Evolutionary conservation across 1,284 basidiomycete species (phyloP).

Genomic region (Ganoderma lingzhi): DNA sequence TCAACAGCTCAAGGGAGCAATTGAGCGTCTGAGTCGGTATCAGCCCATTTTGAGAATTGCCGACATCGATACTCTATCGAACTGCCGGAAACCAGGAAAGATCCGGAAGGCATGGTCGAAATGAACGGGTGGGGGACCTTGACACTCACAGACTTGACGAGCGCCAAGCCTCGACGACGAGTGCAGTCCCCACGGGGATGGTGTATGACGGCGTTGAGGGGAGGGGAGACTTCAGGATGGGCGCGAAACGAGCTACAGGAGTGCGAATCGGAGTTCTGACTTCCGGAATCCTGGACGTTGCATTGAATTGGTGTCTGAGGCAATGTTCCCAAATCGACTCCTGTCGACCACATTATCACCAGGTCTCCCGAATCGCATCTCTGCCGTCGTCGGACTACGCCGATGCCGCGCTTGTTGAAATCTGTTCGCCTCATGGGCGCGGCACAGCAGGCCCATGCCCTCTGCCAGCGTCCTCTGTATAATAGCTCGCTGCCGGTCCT

Average conservation of each 20-base stretch:
- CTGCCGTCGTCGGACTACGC: neutral
- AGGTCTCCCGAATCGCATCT: neutral
- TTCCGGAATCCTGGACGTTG: neutral
- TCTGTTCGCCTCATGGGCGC: conserved; percentile 2
- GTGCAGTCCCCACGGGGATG: neutral
- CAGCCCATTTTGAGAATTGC: neutral
- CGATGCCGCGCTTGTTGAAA: neutral
- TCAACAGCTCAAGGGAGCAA: neutral
- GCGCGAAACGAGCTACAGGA: neutral
- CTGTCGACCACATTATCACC: conserved; percentile 5
- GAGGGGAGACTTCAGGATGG: neutral
- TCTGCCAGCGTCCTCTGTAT: neutral
- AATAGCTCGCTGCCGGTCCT: neutral
- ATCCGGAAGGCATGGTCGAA: neutral
- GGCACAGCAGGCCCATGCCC: neutral
- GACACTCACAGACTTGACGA: neutral
- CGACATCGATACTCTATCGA: neutral
- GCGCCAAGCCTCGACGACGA: neutral
- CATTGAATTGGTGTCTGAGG: neutral
- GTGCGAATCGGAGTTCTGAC: neutral
- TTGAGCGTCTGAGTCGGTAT: neutral
- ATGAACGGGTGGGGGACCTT: neutral
- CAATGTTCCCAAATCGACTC: conserved; percentile 6
- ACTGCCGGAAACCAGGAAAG: neutral
- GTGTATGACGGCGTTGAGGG: neutral